These are phyloP conservation scores for Spizellomyces punctatus DNA, from an alignment of 192 early-diverging fungal species.

Conservation along the genomic window DNA sequence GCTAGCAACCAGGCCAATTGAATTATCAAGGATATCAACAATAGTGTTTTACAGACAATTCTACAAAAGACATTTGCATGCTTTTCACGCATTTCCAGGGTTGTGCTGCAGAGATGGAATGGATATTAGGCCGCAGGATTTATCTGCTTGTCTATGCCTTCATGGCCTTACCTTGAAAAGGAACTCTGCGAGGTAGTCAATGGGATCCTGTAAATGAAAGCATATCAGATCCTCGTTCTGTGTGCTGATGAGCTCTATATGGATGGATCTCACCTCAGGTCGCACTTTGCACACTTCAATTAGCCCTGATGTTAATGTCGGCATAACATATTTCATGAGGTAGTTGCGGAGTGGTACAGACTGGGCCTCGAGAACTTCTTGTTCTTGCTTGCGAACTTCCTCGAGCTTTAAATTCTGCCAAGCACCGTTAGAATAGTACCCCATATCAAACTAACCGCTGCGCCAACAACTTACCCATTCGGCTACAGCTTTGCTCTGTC, in stretches of 20 bases:
- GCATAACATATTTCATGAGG: constrained; percentile 66
- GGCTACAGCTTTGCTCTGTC: constrained; percentile 54
- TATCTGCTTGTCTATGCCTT: no score
- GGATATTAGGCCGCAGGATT: no score
- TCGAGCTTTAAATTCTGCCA: constrained; percentile 53
- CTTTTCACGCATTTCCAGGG: constrained; percentile 9
- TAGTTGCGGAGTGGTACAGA: constrained; percentile 63
- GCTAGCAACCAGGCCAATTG: no score
- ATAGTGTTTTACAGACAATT: not conserved
- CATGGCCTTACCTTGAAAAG: constrained; percentile 46
- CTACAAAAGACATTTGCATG: not conserved
- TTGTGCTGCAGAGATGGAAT: constrained; percentile 9
- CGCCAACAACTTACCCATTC: constrained; percentile 54
- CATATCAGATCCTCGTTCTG: not conserved
- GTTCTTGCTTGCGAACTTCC: constrained; percentile 65
- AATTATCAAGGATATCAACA: no score
- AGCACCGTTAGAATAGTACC: constrained; percentile 6
- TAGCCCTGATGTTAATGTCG: constrained; percentile 61
- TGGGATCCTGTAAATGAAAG: constrained; percentile 44
- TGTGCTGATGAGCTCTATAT: not conserved
- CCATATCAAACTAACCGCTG: constrained; percentile 2
- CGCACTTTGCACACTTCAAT: constrained; percentile 65
- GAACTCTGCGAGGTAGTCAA: constrained; percentile 64
- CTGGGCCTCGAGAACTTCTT: constrained; percentile 65
- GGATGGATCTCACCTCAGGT: constrained; percentile 48